Evolutionary conservation across 1,284 basidiomycete genomes (phyloP), one percentile per base, ranked within the genome.

Genomic region (Ganoderma multipileum): DNA sequence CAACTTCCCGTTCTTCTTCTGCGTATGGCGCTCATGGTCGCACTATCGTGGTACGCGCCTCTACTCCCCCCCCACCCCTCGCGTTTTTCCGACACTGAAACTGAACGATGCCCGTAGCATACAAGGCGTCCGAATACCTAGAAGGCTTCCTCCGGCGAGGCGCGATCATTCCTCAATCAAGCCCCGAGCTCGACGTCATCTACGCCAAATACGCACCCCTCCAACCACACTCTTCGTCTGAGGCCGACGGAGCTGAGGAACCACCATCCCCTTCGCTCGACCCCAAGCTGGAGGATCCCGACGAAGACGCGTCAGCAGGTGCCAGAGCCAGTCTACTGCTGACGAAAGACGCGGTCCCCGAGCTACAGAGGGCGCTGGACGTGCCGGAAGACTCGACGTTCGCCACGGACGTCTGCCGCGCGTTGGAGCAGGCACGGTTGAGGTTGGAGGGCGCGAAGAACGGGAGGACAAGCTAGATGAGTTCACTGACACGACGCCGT

Each of bases 1-100:
- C 36, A 95, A 95, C 77, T 80, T 95, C 33, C 93, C 93, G 0
- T 91, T 95, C 79, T 94, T 95, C 82, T 95, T 93, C 79, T 94
- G 92, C 74, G 86, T 85, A 2, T 95, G 93, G 93, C 84, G 93
- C 61, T 88, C 91, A 58, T 95, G 93, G 92, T 91, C 89, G 58
- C 93, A 94, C 78, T 94, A 90, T 76, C 87, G 83, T 85, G 92
- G 92, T 91, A 65, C 67, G 80, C 52, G 80, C 52, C 55, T 33
- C 8, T 33, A 1, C n/a, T 11, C n/a, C 44, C 30, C 67, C 64
- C 44, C n/a, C 23, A 36, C 23, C 38, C 52, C 7, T 64, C 44
- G 11, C 16, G 18, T 55, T 23, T 18, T 20, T 50, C 58, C 59
- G 47, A 54, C 42, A 30, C 63, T 50, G 60, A 8, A 38, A 50